Evolutionary conservation across 495 filamentous ascomycete genomes (phyloP), one percentile per base, ranked within the genome.

Genomic region (Hypoxylon subgilvum): DNA sequence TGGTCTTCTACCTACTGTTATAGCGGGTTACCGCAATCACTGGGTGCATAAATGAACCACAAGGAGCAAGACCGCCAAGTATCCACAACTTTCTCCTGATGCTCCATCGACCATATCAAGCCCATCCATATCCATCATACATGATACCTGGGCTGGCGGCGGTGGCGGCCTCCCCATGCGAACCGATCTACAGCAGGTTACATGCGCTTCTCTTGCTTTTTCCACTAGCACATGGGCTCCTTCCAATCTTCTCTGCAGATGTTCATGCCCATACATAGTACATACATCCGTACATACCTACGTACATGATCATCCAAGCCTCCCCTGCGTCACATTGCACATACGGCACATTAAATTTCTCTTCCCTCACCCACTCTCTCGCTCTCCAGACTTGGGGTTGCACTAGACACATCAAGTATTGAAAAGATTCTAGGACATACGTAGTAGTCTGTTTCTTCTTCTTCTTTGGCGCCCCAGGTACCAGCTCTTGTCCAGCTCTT

Each of bases 281-380:
- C 47, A 54, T 46, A 30, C 23, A 27, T 31, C 14, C 36, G 47
- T 46, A 44, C 35, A 4, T 61, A 61, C 57, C 57, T 63, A 63
- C 47, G 46, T 47, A 41, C 31, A 46, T 44, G n/a, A 40, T 30
- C 17, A 52, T 32, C 14, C 57, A 65, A 65, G 62, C 56, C 62
- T 65, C 62, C 62, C 56, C 62, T 65, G 62, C 62, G 62, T 65
- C 56, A 61, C 62, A 65, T 65, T 61, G 62, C 62, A 65, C 62
- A 48, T 57, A 65, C 50, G 46, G 55, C 50, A 64, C 50, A 58
- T 54, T 50, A 35, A 44, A 36, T 52, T 47, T 5, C 42, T 45
- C 25, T 43, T 51, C 4, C 43, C 31, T 38, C 25, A n/a, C n/a
- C n/a, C n/a, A n/a, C n/a, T 31, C 32, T 28, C 50, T 41, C 32